Evolutionary conservation across 2,329 filamentous ascomycete species (phyloP).

Genomic region (Pseudocercospora fuligena): DNA sequence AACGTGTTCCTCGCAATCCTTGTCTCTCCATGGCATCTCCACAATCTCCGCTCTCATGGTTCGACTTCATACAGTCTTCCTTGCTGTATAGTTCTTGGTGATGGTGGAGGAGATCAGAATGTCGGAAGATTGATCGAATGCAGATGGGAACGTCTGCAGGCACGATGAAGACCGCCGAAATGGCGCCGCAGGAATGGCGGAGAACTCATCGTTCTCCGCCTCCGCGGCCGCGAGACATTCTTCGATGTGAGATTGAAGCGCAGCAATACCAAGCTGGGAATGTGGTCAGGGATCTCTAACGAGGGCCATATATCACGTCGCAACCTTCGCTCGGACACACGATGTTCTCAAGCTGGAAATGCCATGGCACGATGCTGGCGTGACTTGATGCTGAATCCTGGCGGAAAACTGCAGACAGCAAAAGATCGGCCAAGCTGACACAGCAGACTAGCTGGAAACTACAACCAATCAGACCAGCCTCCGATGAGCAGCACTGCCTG

Average conservation of each 20-base stretch:
- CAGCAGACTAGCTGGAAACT: background rate
- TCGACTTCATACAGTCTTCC: no score
- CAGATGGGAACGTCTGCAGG: background rate
- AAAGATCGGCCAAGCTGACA: background rate
- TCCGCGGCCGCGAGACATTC: background rate
- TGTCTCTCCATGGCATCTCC: background rate
- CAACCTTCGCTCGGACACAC: no score
- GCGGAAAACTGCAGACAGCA: background rate
- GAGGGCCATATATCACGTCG: no score
- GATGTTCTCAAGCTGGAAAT: no score
- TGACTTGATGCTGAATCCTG: background rate
- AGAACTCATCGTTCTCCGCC: background rate
- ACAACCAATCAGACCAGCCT: background rate
- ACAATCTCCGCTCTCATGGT: background rate
- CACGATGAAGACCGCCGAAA: background rate
- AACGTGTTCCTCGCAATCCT: background rate
- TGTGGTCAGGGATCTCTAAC: background rate
- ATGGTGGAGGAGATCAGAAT: background rate
- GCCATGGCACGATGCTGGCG: background rate
- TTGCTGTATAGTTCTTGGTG: background rate
- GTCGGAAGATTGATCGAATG: background rate
- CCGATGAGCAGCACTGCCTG: background rate
- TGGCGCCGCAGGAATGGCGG: background rate
- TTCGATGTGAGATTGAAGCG: background rate
- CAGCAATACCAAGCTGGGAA: background rate